A percentile compares a stretch with the other conserved stretches of the same genome.
phyloP scores from a whole-genome alignment of 2,329 filamentous ascomycete genomes.

The Arthrobotrys pseudoclavata region DNA sequence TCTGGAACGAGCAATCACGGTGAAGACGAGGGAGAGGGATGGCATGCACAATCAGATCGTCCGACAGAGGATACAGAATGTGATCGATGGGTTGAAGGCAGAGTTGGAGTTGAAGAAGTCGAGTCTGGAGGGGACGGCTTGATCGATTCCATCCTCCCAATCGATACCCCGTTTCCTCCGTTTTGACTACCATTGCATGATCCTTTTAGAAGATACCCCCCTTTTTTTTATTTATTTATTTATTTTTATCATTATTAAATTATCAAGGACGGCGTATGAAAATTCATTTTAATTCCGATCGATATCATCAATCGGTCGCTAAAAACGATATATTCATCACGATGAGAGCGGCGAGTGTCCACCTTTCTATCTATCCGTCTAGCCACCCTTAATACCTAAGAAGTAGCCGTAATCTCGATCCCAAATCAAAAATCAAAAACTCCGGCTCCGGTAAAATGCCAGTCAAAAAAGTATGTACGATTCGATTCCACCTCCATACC shows the following conservation, averaged over 20 bases:
- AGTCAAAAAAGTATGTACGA: conserved; percentile 12
- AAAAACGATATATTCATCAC: no score
- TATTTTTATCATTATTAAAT: neutral
- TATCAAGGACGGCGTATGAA: neutral
- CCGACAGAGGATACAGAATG: conserved; percentile 69
- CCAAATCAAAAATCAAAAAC: neutral
- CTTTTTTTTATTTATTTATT: neutral
- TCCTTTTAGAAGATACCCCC: conserved; percentile 34
- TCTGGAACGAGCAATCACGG: conserved; percentile 70
- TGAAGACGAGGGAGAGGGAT: conserved; percentile 67
- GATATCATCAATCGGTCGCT: no score
- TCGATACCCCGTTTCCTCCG: no score
- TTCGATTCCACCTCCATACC: neutral
- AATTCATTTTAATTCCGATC: neutral
- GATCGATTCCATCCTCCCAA: neutral
- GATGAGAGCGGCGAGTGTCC: conserved; percentile 27
- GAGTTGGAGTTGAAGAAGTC: conserved; percentile 71
- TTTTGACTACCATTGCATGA: no score
- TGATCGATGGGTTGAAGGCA: conserved; percentile 70
- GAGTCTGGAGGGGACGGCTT: conserved; percentile 64
- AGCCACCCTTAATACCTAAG: no score
- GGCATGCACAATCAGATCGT: conserved; percentile 69
- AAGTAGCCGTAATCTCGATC: no score
- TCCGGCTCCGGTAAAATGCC: conserved; percentile 16
- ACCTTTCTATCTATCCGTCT: neutral